Conservation (phyloP, 768 basidiomycete species). For the Dacryopinax primogenitus region DNA sequence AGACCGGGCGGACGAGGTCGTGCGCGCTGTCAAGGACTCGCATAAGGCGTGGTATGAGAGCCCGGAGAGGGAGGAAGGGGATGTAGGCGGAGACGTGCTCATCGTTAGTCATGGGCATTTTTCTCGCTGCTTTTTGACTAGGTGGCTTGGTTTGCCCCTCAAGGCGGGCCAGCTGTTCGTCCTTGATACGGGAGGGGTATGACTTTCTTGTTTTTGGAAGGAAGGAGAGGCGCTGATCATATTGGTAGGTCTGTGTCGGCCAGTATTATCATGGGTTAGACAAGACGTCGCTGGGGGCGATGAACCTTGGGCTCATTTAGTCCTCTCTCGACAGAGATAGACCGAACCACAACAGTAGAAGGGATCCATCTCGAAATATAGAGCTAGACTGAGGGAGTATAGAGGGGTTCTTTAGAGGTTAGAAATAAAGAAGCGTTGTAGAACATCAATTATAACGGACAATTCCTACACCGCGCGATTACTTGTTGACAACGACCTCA, state of each 20-base stretch:
- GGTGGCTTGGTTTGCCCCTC: background rate
- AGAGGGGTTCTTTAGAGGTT: too few relatives aligned
- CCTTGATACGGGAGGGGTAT: background rate
- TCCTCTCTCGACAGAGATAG: background rate
- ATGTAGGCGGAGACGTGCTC: background rate
- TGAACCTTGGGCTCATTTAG: slow-evolving; percentile 5
- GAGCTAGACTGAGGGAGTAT: too few relatives aligned
- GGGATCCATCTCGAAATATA: too few relatives aligned
- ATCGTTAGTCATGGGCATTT: slow-evolving; percentile 2
- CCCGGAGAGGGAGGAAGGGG: background rate
- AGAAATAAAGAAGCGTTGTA: too few relatives aligned
- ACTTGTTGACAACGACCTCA: too few relatives aligned
- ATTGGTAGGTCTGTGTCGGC: background rate
- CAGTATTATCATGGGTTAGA: background rate
- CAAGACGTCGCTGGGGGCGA: slow-evolving; percentile 2
- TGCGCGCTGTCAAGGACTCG: background rate
- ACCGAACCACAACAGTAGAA: background rate
- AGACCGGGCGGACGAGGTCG: background rate
- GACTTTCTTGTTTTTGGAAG: background rate
- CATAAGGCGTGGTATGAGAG: background rate
- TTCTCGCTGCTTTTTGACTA: background rate
- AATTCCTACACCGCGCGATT: too few relatives aligned
- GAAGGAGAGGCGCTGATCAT: background rate
- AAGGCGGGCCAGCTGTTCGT: background rate
- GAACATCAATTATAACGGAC: too few relatives aligned